Base-by-base conservation (phyloP, 1,139 yeast species). In the Magnusiomyces suaveolens region DNA sequence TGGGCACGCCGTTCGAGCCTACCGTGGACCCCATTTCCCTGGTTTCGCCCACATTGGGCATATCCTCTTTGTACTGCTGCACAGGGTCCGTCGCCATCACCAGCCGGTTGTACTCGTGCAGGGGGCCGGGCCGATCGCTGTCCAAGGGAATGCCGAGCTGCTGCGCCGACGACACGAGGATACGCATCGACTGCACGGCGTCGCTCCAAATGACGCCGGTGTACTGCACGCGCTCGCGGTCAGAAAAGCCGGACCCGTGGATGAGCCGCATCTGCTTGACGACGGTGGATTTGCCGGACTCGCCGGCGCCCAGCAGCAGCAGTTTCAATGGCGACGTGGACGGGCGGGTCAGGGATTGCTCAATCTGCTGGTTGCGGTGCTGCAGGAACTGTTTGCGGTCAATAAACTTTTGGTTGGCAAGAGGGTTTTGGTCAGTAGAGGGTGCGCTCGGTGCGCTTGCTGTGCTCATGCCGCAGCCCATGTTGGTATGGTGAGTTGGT, bases 261-360 rank as follows among this genome's bases (percentile, higher is more conserved):
- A 89, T 69, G 36, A 92, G 73, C 63, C 86, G 81, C 81, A 92
- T 80, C 67, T 94, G 98, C 68, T 92, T 94, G 59, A 92, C 73
- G n/a, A 92, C 95, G 0, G 99, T 92, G 1, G 96, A 87, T 68
- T 92, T 92, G 6, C 99, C 98, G 54, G 92, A 83, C 69, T 92
- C 99, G 6, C 98, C 98, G 0, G 97, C 90, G 26, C 98, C 98
- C 32, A 89, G 71, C 21, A 89, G 72, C 50, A 90, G 70, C 57
- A 90, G 73, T 66, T 84, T 85, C 54, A 83, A 59, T 77, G 79
- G 60, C 77, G 77, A 12, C 36, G 12, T 12, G 36, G 12, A 12
- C 12, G 36, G 57, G 78, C 80, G 61, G 75, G 72, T 60, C 76
- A 77, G 58, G 87, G 69, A 46, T 81, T 75, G 62, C 60, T 87